Percentiles rank a stretch among this genome's conserved stretches.
Conservation (phyloP, 768 basidiomycete genomes). For the Auricularia heimuer region DNA sequence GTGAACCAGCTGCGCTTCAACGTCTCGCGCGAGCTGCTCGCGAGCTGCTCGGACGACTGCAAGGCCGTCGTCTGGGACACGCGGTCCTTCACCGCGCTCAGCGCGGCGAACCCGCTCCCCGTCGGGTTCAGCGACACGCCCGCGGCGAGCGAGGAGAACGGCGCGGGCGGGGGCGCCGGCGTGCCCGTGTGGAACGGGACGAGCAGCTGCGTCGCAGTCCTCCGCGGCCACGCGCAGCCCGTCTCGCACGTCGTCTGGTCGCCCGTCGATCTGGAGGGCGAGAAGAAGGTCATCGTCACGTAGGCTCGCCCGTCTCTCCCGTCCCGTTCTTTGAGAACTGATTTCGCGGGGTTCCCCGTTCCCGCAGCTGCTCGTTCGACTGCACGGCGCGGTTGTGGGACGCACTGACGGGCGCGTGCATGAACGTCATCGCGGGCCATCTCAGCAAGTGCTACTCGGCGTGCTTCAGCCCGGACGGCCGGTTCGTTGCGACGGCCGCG, state of each 20-base stretch:
- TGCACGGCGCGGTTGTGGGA: conserved; percentile 80
- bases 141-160: neutral
- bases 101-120: conserved; percentile 1
- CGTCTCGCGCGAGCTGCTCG: conserved; percentile 51
- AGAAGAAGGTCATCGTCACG: conserved; percentile 56
- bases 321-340: neutral
- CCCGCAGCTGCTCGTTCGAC: conserved; percentile 66
- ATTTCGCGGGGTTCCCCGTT: neutral
- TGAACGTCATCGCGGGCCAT: conserved; percentile 64
- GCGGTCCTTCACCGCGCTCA: conserved; percentile 25
- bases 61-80: conserved; percentile 68
- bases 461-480: conserved; percentile 65
- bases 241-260: conserved; percentile 67
- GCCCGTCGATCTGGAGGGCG: conserved; percentile 28
- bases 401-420: conserved; percentile 62
- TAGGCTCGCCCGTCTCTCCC: conserved; percentile 16
- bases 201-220: conserved; percentile 3
- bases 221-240: conserved; percentile 56
- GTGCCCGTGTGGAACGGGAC: neutral
- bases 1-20: conserved; percentile 72
- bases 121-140: conserved; percentile 9
- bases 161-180: neutral
- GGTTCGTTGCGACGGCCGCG: conserved; percentile 64
- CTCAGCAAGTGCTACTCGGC: conserved; percentile 62
- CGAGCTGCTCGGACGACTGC: conserved; percentile 73